Evolutionary conservation across 306 rosid genomes (phyloP), one percentile per base, ranked within the genome.

Genomic region (Glycine latifolia): DNA sequence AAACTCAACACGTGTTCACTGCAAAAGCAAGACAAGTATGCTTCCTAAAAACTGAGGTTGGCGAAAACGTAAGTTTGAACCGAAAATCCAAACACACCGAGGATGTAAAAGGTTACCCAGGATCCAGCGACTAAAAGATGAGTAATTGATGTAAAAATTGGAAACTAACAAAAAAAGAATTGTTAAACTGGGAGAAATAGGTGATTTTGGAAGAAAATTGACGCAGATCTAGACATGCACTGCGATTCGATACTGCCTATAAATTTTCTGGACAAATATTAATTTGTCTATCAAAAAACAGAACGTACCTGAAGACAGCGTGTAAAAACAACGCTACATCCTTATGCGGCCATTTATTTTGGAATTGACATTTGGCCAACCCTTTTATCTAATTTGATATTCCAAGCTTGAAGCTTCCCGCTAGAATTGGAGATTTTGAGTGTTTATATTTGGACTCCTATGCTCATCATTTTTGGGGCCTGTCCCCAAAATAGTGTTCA

Each of bases 291-390:
- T 46, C 47, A 46, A 48, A 73, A 72, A 54, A 72, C 44, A 61
- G 65, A 31, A 81, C 11, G 53, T 71, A 72, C 63, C 60, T 62
- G 66, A 3, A 35, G 78, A 62, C 15, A 60, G 26, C 62, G 3
- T 8, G 17, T 33, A 48, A 59, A 56, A 69, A 41, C 48, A 50
- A 59, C 6, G 10, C 20, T 2, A 33, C 49, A 2, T 8, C 20
- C 26, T 58, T 69, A 17, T 55, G 12, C 12, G 73, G 43, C 48
- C 73, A 80, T 81, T 81, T 54, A 74, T 74, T 66, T 66, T 74
- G 85, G 70, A 74, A 7, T 54, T 81, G 80, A 65, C 76, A 74
- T 81, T 66, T 65, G 61, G 68, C 70, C 76, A 75, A 81, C 67
- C 62, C 77, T 16, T 44, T 74, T 26, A 17, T 75, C 81, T 31